These are phyloP conservation scores for Daedaleopsis sinensis DNA, from an alignment of 768 basidiomycete species.

Conservation along the genomic window DNA sequence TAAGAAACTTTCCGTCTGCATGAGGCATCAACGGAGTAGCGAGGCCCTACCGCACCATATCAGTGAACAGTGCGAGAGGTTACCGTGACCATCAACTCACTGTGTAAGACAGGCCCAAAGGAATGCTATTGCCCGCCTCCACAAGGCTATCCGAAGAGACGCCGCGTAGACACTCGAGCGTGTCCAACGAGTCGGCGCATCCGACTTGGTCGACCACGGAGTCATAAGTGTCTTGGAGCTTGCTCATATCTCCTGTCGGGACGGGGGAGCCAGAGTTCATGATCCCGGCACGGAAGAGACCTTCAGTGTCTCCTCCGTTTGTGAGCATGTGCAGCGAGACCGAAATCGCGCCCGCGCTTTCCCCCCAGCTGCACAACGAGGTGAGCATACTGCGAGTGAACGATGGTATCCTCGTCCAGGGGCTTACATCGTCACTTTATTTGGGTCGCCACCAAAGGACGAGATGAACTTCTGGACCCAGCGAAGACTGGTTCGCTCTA, in stretches of 20 bases:
- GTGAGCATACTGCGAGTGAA: too few species aligned
- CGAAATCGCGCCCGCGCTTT: constrained; percentile 41
- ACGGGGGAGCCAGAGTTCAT: constrained; percentile 29
- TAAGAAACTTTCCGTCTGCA: constrained; percentile 52
- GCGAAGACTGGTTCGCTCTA: constrained; percentile 41
- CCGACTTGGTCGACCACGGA: constrained; percentile 39
- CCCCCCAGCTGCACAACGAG: constrained; percentile 25
- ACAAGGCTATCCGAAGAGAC: constrained; percentile 36
- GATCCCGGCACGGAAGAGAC: constrained; percentile 37
- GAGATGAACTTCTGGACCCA: constrained; percentile 44
- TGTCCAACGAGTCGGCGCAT: constrained; percentile 38
- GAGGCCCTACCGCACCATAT: constrained; percentile 19
- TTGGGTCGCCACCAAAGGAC: constrained; percentile 46
- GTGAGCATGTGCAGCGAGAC: constrained; percentile 31
- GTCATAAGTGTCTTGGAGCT: constrained; percentile 43
- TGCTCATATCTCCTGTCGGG: constrained; percentile 15
- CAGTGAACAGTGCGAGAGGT: neutral
- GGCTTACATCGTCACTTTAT: constrained; percentile 43
- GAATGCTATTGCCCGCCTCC: constrained; percentile 35
- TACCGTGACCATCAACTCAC: neutral
- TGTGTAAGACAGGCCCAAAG: constrained; percentile 32
- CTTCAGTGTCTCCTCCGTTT: constrained; percentile 26
- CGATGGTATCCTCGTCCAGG: too few species aligned
- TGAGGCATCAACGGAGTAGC: constrained; percentile 47
- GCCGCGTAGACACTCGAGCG: constrained; percentile 44